Evolutionary conservation across 2,329 filamentous ascomycete species (phyloP).

Genomic region (Sporothrix euskadiensis): DNA sequence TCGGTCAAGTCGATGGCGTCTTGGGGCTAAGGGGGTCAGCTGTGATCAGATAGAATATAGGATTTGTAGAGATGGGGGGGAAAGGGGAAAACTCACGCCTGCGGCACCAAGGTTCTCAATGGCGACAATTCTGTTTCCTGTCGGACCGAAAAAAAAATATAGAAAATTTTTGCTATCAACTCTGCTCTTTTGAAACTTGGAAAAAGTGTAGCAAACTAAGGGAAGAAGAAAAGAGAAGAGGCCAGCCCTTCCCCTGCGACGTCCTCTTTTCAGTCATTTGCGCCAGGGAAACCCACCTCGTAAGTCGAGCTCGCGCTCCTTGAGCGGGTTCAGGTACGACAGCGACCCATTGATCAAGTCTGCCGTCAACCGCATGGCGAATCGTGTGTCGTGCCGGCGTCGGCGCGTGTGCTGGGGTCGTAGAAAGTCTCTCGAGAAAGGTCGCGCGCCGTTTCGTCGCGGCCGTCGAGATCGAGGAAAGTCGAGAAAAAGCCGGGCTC

Average conservation of each 20-base stretch:
- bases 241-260: too few species aligned
- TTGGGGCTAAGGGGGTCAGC: slow-evolving; percentile 65
- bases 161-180: slow-evolving; percentile 69
- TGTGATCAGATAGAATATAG: slow-evolving; percentile 11
- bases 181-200: slow-evolving; percentile 57
- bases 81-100: slow-evolving; percentile 61
- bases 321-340: slow-evolving; percentile 97
- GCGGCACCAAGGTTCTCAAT: slow-evolving; percentile 98
- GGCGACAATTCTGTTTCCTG: slow-evolving; percentile 95
- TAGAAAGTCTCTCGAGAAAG: neutral
- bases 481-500: neutral
- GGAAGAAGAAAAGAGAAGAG: neutral
- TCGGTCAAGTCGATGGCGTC: slow-evolving; percentile 98
- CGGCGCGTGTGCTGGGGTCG: neutral
- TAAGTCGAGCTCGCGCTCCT: slow-evolving; percentile 98
- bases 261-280: slow-evolving; percentile 21
- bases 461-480: slow-evolving; percentile 3
- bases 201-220: slow-evolving; percentile 69
- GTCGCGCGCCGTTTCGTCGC: neutral
- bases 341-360: slow-evolving; percentile 93
- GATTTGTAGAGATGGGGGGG: slow-evolving; percentile 19
- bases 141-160: slow-evolving; percentile 38
- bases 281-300: slow-evolving; percentile 73
- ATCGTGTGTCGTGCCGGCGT: neutral
- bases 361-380: slow-evolving; percentile 85